A percentile compares a stretch with the other conserved stretches of the same genome.
Evolutionary conservation across 2,329 filamentous ascomycete species (phyloP).

Genomic region (Penicillium nordicum): DNA sequence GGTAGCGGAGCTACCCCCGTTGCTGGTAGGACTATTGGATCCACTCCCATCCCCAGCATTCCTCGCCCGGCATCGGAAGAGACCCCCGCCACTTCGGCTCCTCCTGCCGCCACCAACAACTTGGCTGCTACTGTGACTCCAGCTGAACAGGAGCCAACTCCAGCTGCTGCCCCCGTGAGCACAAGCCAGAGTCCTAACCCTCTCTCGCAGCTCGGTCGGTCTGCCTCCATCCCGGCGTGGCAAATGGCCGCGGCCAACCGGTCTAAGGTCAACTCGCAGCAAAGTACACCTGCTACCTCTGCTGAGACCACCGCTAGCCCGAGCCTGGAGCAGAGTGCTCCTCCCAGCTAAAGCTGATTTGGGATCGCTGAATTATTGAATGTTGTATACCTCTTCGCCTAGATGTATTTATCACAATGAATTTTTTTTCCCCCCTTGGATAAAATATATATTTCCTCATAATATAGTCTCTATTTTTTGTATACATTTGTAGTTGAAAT

Average conservation of each 20-base stretch:
- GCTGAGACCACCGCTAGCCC: constrained; percentile 21
- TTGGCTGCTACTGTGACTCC: constrained; percentile 30
- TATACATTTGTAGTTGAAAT: background rate
- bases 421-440: background rate
- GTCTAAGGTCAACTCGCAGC: constrained; percentile 34
- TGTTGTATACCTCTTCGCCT: constrained; percentile 24
- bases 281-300: constrained; percentile 22
- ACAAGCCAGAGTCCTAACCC: constrained; percentile 43
- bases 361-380: constrained; percentile 4
- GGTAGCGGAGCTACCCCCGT: constrained; percentile 32
- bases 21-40: constrained; percentile 30
- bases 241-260: constrained; percentile 68
- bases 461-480: background rate
- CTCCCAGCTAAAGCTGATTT: constrained; percentile 26
- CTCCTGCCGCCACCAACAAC: constrained; percentile 23
- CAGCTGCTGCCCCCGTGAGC: constrained; percentile 21
- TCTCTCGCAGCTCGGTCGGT: constrained; percentile 48
- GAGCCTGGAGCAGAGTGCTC: constrained; percentile 28
- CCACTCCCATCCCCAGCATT: constrained; percentile 21
- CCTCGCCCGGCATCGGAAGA: constrained; percentile 24
- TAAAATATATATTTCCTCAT: too few relatives aligned
- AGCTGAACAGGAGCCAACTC: constrained; percentile 27
- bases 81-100: constrained; percentile 18
- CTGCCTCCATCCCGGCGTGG: constrained; percentile 74
- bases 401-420: constrained; percentile 24